These are phyloP conservation scores for Mycotypha africana DNA, from an alignment of 371 early-diverging fungal genomes.

Conservation along the genomic window DNA sequence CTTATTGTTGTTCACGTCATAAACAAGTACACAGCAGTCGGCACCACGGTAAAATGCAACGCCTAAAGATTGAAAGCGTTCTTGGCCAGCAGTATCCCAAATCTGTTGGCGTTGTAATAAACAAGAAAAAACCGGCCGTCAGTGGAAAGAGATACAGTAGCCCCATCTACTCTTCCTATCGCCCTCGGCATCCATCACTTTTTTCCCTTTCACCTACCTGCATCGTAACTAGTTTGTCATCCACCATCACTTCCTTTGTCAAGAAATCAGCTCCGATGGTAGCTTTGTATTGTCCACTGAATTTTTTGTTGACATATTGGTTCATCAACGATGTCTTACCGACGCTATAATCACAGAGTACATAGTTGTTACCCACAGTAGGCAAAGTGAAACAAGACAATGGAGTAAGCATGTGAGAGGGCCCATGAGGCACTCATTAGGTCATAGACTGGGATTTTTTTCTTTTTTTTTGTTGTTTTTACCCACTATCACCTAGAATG, in stretches of 20 bases:
- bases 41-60: constrained; percentile 98
- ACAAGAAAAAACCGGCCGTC: too few species aligned
- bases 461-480: too few species aligned
- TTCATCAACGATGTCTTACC: constrained; percentile 99
- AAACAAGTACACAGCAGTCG: constrained; percentile 97
- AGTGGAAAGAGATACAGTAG: too few species aligned
- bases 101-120: constrained; percentile 43
- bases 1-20: constrained; percentile 92
- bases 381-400: too few species aligned
- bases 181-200: not conserved
- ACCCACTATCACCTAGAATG: constrained; percentile 20
- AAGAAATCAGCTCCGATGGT: constrained; percentile 99
- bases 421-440: too few species aligned
- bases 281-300: constrained; percentile 98
- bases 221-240: constrained; percentile 79
- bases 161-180: too few species aligned
- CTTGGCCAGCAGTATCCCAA: constrained; percentile 96
- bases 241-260: constrained; percentile 93
- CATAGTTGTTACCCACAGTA: too few species aligned
- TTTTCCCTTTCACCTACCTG: constrained; percentile 54
- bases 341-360: constrained; percentile 33
- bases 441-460: too few species aligned
- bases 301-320: constrained; percentile 97
- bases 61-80: constrained; percentile 96
- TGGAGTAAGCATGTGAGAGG: too few species aligned